A percentile compares a stretch with the other conserved stretches of the same genome.
These are phyloP conservation scores for Trypethelium eluteriae DNA, from an alignment of 495 filamentous ascomycete genomes.

Conservation along the genomic window DNA sequence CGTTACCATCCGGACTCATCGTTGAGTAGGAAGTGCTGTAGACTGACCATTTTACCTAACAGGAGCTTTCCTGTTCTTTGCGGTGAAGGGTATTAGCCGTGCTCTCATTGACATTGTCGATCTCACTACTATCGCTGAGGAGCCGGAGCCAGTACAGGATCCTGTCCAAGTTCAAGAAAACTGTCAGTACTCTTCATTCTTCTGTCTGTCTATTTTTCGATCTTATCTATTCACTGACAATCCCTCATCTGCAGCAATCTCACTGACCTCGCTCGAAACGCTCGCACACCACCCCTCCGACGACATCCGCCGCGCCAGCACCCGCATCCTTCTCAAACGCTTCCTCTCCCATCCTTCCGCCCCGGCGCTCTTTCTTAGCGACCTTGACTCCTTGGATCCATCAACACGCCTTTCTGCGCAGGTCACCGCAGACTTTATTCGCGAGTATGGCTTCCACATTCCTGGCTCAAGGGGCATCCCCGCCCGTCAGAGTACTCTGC, in stretches of 20 bases:
- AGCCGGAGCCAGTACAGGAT: constrained; percentile 5
- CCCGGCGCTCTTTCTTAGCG: constrained; percentile 12
- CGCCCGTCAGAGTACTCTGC: too few relatives aligned
- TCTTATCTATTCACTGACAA: neutral
- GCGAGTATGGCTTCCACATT: constrained; percentile 1
- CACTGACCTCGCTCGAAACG: constrained; percentile 27
- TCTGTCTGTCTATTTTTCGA: neutral
- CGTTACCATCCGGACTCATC: too few relatives aligned
- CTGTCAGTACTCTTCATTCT: neutral
- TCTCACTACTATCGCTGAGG: constrained; percentile 17
- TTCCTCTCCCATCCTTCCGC: constrained; percentile 18
- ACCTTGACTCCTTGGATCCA: constrained; percentile 15
- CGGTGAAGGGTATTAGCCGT: constrained; percentile 24
- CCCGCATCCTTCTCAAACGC: constrained; percentile 27
- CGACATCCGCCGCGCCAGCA: constrained; percentile 32
- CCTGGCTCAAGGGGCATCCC: too few relatives aligned
- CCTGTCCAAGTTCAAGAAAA: constrained; percentile 15
- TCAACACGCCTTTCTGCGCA: constrained; percentile 13
- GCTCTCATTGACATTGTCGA: constrained; percentile 25
- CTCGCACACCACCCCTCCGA: constrained; percentile 29
- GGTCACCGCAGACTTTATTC: neutral
- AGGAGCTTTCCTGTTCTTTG: constrained; percentile 29
- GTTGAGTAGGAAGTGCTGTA: neutral
- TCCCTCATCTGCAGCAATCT: constrained; percentile 22
- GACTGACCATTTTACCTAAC: constrained; percentile 8